phyloP scores from a whole-genome alignment of 2,329 filamentous ascomycete species.

The Diaporthe sp. region DNA sequence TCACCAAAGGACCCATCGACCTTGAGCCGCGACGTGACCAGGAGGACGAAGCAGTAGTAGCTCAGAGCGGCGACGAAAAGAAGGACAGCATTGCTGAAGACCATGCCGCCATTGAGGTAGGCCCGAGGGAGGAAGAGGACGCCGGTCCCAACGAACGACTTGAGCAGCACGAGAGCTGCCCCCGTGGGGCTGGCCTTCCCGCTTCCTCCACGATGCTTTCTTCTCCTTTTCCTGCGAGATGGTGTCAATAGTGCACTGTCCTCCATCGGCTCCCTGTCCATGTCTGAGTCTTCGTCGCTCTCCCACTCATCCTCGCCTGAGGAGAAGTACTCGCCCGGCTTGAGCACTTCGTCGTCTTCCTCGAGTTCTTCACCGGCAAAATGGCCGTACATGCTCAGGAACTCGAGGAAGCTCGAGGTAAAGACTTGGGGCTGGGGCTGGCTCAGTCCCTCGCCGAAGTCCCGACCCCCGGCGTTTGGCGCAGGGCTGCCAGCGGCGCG shows the following conservation, averaged over 20 bases:
- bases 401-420: conserved; percentile 95
- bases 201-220: conserved; percentile 79
- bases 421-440: conserved; percentile 74
- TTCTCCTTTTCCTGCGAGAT: conserved; percentile 80
- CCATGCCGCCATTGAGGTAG: conserved; percentile 96
- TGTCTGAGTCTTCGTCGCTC: conserved; percentile 69
- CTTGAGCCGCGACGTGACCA: conserved; percentile 87
- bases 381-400: conserved; percentile 94
- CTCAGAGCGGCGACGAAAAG: conserved; percentile 87
- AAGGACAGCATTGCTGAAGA: conserved; percentile 95
- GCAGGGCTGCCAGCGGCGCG: conserved; percentile 78
- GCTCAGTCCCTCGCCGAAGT: conserved; percentile 54
- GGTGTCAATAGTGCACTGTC: conserved; percentile 86
- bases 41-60: conserved; percentile 97
- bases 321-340: conserved; percentile 91
- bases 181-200: conserved; percentile 85
- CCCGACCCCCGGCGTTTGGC: conserved; percentile 56
- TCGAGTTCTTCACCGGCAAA: conserved; percentile 97
- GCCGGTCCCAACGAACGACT: conserved; percentile 97
- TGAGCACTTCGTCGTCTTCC: conserved; percentile 92
- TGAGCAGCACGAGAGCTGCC: conserved; percentile 88
- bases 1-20: conserved; percentile 97
- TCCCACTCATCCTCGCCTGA: conserved; percentile 79
- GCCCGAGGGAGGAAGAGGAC: conserved; percentile 94
- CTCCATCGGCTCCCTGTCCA: conserved; percentile 86